Evolutionary conservation across 805 yeast species (phyloP).

Genomic region (Kodamaea nitidulidarum): DNA sequence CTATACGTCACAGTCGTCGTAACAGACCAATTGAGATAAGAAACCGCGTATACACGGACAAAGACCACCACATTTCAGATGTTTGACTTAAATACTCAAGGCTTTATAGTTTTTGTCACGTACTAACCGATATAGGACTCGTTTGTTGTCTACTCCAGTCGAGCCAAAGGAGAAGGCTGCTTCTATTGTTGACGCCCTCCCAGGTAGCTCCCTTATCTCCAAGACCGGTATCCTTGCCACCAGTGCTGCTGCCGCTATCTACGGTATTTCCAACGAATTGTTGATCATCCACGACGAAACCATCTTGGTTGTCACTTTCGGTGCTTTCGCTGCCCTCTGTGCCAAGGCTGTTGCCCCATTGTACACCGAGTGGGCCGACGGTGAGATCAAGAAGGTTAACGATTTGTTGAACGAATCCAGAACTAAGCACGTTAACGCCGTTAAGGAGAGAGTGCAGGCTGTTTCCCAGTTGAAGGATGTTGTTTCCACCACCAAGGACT

Average conservation of each 20-base stretch:
- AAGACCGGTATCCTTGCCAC: constrained; percentile 96
- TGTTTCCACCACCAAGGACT: constrained; percentile 82
- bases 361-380: constrained; percentile 91
- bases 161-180: constrained; percentile 92
- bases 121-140: constrained; percentile 17
- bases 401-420: constrained; percentile 83
- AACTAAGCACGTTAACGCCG: constrained; percentile 86
- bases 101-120: too few species aligned
- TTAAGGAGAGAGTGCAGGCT: constrained; percentile 83
- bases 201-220: constrained; percentile 82
- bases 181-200: constrained; percentile 85
- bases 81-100: too few species aligned
- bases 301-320: constrained; percentile 74
- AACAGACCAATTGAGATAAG: too few species aligned
- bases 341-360: constrained; percentile 91
- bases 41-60: too few species aligned
- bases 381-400: constrained; percentile 75
- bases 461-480: constrained; percentile 90
- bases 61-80: too few species aligned
- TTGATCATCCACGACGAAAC: constrained; percentile 94
- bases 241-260: constrained; percentile 87
- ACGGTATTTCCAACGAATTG: constrained; percentile 90
- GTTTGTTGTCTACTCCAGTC: constrained; percentile 59
- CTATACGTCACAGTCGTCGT: background rate
- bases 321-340: constrained; percentile 67